A percentile compares a stretch with the other conserved stretches of the same genome.
Conservation (phyloP, 768 basidiomycete species). For the Pleurotus eryngii region DNA sequence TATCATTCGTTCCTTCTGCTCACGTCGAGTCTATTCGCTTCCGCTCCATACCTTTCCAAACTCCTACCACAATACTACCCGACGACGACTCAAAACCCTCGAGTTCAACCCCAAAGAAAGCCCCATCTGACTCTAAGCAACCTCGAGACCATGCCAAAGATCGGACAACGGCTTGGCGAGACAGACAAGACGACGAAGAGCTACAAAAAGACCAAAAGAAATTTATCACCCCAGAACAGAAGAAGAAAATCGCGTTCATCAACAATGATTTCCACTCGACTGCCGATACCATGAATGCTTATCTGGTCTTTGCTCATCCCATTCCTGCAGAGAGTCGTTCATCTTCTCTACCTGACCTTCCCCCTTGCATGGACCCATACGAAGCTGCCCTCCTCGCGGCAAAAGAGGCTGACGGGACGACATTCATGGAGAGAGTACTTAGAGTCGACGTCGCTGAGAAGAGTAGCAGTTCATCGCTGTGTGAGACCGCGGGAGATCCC, state of each 20-base stretch:
- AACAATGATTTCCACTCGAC: slow-evolving; percentile 85
- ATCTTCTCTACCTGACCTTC: slow-evolving; percentile 48
- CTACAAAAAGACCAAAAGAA: slow-evolving; percentile 51
- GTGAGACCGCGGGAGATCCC: slow-evolving; percentile 53
- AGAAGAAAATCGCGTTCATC: slow-evolving; percentile 93
- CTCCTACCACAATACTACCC: slow-evolving; percentile 66
- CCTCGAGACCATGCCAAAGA: slow-evolving; percentile 51
- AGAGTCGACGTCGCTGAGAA: slow-evolving; percentile 69
- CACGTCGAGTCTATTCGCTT: slow-evolving; percentile 93
- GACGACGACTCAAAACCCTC: slow-evolving; percentile 29
- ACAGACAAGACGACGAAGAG: slow-evolving; percentile 41
- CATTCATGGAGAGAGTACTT: slow-evolving; percentile 75
- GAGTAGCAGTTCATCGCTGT: slow-evolving; percentile 19
- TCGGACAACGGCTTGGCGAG: slow-evolving; percentile 59
- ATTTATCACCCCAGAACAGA: slow-evolving; percentile 78
- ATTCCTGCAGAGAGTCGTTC: slow-evolving; percentile 36
- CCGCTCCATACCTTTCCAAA: slow-evolving; percentile 89
- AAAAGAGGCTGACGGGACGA: slow-evolving; percentile 59
- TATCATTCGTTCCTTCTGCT: slow-evolving; percentile 64
- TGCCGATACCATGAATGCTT: slow-evolving; percentile 78
- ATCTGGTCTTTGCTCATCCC: slow-evolving; percentile 85
- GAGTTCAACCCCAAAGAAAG: slow-evolving; percentile 20
- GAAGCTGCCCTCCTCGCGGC: slow-evolving; percentile 64
- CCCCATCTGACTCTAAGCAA: slow-evolving; percentile 20
- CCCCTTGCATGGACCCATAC: slow-evolving; percentile 58